Evolutionary conservation across 1,284 basidiomycete genomes (phyloP).

Genomic region (Rhodotorula sp.): DNA sequence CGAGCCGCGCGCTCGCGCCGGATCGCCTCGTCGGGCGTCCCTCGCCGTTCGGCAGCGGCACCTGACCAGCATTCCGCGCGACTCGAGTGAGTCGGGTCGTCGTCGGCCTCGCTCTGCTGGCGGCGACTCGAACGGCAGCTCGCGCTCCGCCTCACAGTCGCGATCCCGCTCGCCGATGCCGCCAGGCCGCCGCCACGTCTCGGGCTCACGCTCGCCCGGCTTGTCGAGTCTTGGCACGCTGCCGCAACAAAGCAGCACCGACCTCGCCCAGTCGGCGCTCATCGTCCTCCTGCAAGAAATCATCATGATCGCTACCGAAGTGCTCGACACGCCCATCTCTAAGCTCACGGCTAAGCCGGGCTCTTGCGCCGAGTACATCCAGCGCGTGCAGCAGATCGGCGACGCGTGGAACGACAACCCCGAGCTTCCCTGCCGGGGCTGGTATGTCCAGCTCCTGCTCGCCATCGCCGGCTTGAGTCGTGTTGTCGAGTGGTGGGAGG

Average conservation of each 20-base stretch:
- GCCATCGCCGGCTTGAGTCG: slow-evolving; percentile 95
- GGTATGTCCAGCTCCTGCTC: slow-evolving; percentile 95
- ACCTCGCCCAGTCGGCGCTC: slow-evolving; percentile 65
- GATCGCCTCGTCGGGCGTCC: slow-evolving; percentile 33
- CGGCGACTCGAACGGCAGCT: slow-evolving; percentile 61
- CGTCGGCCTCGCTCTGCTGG: slow-evolving; percentile 19
- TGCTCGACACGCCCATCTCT: slow-evolving; percentile 83
- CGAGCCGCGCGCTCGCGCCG: neutral
- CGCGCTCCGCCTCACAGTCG: slow-evolving; percentile 79
- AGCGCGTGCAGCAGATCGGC: slow-evolving; percentile 85
- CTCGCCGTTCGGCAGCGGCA: slow-evolving; percentile 29
- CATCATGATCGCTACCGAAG: slow-evolving; percentile 91
- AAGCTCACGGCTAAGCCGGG: slow-evolving; percentile 83
- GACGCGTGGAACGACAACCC: slow-evolving; percentile 95
- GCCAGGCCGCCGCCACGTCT: slow-evolving; percentile 59
- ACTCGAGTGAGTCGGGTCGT: neutral
- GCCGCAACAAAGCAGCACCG: slow-evolving; percentile 4
- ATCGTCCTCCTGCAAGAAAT: slow-evolving; percentile 88
- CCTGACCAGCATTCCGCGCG: slow-evolving; percentile 34
- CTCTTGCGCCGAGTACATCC: slow-evolving; percentile 80
- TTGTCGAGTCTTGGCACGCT: neutral
- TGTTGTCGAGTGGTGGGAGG: slow-evolving; percentile 99
- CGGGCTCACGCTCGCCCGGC: slow-evolving; percentile 33
- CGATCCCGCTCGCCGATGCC: slow-evolving; percentile 93
- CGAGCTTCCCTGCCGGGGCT: slow-evolving; percentile 95